phyloP scores from a whole-genome alignment of 2,329 filamentous ascomycete genomes.

The Sclerotinia trifoliorum region DNA sequence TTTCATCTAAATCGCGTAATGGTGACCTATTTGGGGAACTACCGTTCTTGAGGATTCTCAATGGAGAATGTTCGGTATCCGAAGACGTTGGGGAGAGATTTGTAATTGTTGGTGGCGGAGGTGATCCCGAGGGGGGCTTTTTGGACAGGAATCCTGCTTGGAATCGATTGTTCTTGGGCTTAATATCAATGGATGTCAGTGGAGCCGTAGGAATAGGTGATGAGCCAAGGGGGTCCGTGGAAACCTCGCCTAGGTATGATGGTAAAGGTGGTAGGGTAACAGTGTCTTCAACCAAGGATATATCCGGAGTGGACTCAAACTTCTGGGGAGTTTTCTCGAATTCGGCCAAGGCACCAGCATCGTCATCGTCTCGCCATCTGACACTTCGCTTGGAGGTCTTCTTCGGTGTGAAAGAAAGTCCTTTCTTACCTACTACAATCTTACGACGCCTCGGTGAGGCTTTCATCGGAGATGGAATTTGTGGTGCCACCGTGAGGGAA shows the following conservation, averaged over 20 bases:
- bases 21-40: slow-evolving; percentile 50
- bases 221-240: slow-evolving; percentile 44
- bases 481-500: slow-evolving; percentile 40
- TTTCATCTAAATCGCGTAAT: slow-evolving; percentile 40
- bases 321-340: slow-evolving; percentile 88
- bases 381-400: slow-evolving; percentile 76
- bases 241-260: slow-evolving; percentile 46
- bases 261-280: slow-evolving; percentile 51
- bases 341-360: slow-evolving; percentile 81
- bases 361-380: slow-evolving; percentile 88
- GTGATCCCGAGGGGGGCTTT: slow-evolving; percentile 54
- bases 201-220: slow-evolving; percentile 58
- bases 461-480: slow-evolving; percentile 65
- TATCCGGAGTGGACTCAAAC: slow-evolving; percentile 56
- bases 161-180: slow-evolving; percentile 72
- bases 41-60: slow-evolving; percentile 52
- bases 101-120: slow-evolving; percentile 57
- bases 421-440: slow-evolving; percentile 62
- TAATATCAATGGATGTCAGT: slow-evolving; percentile 58
- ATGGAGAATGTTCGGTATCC: slow-evolving; percentile 53
- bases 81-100: slow-evolving; percentile 53
- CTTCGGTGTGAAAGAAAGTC: slow-evolving; percentile 79
- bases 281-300: slow-evolving; percentile 50
- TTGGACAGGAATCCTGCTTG: slow-evolving; percentile 83
- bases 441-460: slow-evolving; percentile 80